Evolutionary conservation across 208 protist genomes (phyloP), one percentile per base, ranked within the genome.

Genomic region (Herpetomonas tarakana): DNA sequence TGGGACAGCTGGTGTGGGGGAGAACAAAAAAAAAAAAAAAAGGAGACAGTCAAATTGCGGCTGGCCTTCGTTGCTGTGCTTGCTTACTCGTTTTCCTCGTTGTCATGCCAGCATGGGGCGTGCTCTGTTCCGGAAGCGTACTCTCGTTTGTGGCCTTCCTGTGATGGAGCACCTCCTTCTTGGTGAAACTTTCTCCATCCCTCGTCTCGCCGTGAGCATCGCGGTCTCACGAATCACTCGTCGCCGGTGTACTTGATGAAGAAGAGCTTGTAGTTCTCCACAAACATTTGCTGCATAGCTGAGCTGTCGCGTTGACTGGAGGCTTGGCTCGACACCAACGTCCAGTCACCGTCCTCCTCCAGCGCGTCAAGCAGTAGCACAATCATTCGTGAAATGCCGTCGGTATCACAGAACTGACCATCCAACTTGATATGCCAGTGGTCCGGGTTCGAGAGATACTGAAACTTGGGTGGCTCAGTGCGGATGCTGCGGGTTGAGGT

Each of bases 261-360:
- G 58, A 92, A 86, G 22, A 96, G 49, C 26, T 85, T 86, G 75
- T 93, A 85, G 59, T 79, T 74, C 61, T 91, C 80, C 16, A 76
- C 58, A 56, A 74, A 81, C 52, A 86, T 73, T 31, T 91, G 86
- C 58, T 88, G 79, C 16, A 81, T 62, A 31, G 79, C 49, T 16
- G 64, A 74, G 21, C 31, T 57, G 65, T 64, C 73, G 35, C 65
- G 64, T 11, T 69, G 16, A 22, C 25, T 81, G 26, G 75, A 76
- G 28, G 84, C 70, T 58, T 86, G 75, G n/a, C 81, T 82, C 3
- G 86, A 88, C 16, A 85, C 66, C 16, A 96, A 73, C 16, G 71
- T 89, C 86, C 90, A 96, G 53, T 79, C 83, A 2, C 90, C 90
- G 35, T 96, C 90, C 58, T 88, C 79, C 72, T 93, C 86, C 51